These are phyloP conservation scores for Vicia faba DNA, from an alignment of 306 rosid species.

Conservation along the genomic window DNA sequence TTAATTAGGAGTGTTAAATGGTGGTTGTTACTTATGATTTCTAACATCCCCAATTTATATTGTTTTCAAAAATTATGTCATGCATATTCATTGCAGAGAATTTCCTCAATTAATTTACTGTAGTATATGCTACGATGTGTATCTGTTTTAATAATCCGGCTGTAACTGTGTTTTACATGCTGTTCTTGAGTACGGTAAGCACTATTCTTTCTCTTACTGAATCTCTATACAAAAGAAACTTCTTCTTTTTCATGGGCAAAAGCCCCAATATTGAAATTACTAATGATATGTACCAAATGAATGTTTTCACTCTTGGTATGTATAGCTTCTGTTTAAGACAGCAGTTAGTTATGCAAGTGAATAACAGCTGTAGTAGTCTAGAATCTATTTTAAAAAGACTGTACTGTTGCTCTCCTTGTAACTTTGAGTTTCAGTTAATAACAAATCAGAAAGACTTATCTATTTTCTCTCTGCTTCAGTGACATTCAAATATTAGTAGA, in stretches of 20 bases:
- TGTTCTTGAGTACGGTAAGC: neutral
- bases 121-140: neutral
- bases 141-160: neutral
- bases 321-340: neutral
- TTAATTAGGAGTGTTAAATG: neutral
- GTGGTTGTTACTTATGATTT: neutral
- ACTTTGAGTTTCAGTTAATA: no score
- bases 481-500: neutral
- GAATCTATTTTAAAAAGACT: no score
- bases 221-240: neutral
- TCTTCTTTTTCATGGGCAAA: neutral
- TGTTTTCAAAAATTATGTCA: neutral
- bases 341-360: neutral
- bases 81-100: neutral
- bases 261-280: neutral
- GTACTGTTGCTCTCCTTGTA: no score
- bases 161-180: neutral
- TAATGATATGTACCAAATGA: slow-evolving; percentile 7
- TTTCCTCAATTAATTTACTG: neutral
- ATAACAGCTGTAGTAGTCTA: no score
- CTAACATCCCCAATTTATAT: neutral
- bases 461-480: neutral
- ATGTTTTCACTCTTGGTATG: neutral
- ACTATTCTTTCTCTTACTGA: neutral
- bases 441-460: neutral